Evolutionary conservation across 371 early-diverging fungal genomes (phyloP).

Genomic region (Rhizopus microsporus): DNA sequence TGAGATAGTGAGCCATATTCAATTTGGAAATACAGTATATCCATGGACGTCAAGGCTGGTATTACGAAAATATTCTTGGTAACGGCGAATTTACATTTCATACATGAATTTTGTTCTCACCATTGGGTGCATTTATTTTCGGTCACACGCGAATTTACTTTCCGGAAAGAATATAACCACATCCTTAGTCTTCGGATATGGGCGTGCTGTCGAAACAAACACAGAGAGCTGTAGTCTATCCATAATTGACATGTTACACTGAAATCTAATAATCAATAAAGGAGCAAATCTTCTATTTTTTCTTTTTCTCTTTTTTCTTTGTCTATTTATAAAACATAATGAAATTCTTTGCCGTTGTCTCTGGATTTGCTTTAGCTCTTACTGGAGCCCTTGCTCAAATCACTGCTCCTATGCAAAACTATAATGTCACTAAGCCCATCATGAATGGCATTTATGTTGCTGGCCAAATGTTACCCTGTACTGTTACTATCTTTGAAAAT

Average conservation of each 20-base stretch:
- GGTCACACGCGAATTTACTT: no score
- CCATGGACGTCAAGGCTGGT: no score
- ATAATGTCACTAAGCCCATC: slow-evolving; percentile 42
- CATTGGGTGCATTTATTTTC: no score
- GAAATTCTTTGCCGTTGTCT: slow-evolving; percentile 21
- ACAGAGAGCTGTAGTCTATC: neutral
- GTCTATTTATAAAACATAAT: slow-evolving; percentile 2
- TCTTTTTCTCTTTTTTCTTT: neutral
- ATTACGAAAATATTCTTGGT: no score
- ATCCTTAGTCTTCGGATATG: no score
- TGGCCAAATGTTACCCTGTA: slow-evolving; percentile 41
- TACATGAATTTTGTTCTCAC: no score
- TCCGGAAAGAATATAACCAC: neutral
- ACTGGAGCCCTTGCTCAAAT: slow-evolving; percentile 31
- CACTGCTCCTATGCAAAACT: slow-evolving; percentile 38
- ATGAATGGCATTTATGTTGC: slow-evolving; percentile 42
- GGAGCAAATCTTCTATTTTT: slow-evolving; percentile 2
- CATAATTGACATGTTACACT: slow-evolving; percentile 4
- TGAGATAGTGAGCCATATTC: no score
- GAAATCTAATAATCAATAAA: neutral
- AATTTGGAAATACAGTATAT: no score
- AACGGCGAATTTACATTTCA: no score
- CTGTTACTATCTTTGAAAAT: slow-evolving; percentile 30
- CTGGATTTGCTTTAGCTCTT: slow-evolving; percentile 19
- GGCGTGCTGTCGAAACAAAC: neutral